Evolutionary conservation across 2,329 filamentous ascomycete species (phyloP), one percentile per base, ranked within the genome.

Genomic region (Venturia effusa): DNA sequence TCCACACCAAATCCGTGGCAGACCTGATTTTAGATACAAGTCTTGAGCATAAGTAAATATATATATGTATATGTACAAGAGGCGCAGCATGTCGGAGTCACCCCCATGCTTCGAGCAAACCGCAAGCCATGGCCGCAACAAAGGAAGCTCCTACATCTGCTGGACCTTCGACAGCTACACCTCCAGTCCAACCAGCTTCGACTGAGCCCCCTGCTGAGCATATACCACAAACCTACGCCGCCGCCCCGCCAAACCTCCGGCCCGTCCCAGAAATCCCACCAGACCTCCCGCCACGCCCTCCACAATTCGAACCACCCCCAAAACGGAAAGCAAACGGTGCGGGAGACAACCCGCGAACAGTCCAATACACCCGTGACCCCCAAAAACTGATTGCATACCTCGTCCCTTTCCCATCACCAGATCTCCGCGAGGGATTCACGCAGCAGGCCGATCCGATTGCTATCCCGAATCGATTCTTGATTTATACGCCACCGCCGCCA

Each of bases 401-500:
- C 1, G 70, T 79, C 4, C 77, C 77, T 0, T 78, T 79, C 54
- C 77, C 77, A 1, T 77, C 75, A 62, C 77, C 77, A 5, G 67
- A 70, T 1, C 64, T 78, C 51, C 70, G 73, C 19, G 70, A 71
- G 22, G 68, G 73, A 0, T 67, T 70, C 0, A 62, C 78, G 45
- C 70, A 73, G n/a, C 70, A 70, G 19, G 34, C 37, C 1, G 30
- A 51, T 22, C 34, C 48, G 3, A 61, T 63, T 10, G 59, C 34
- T 10, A 72, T 78, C 6, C 77, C 77, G 0, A 66, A 71, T 6
- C 73, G 76, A 17, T 79, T 78, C 66, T 68, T 79, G 22, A 73
- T 79, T 66, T 79, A 78, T 67, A 79, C 77, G 0, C 77, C 77
- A 2, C 76, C 76, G 7, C 70, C 74, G 10, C 76, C 77, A 13